These are phyloP conservation scores for Gracilaria domingensis DNA, from an alignment of 23 red algal genomes.

Conservation along the genomic window DNA sequence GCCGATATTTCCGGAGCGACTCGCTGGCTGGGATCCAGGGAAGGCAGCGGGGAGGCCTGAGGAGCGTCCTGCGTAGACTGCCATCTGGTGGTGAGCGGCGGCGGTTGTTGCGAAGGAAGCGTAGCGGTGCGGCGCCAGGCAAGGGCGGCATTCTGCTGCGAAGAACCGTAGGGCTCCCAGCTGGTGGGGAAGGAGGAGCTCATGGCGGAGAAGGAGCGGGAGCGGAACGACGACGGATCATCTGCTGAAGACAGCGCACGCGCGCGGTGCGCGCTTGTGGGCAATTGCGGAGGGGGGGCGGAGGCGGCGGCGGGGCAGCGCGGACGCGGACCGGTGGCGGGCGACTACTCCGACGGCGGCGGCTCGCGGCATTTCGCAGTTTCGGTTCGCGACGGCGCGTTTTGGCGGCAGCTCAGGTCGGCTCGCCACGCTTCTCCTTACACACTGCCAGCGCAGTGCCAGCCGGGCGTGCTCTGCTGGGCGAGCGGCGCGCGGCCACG, in stretches of 20 bases:
- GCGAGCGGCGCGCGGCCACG: no score
- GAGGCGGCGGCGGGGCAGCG: not conserved
- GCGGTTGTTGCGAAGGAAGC: constrained; percentile 11
- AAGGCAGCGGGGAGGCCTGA: constrained; percentile 15
- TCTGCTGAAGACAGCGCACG: not conserved
- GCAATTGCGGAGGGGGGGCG: not conserved
- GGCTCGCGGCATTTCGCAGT: not conserved
- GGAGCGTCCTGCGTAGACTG: not conserved
- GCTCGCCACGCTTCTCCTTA: not conserved
- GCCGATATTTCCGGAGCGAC: not conserved
- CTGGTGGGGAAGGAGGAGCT: constrained; percentile 59
- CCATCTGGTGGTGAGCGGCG: not conserved
- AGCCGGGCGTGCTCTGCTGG: no score
- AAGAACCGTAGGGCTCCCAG: constrained; percentile 57
- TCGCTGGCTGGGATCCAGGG: not conserved
- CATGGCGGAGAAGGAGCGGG: not conserved
- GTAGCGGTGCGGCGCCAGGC: constrained; percentile 49
- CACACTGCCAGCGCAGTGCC: not conserved
- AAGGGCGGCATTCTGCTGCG: constrained; percentile 41
- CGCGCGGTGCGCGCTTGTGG: constrained; percentile 2
- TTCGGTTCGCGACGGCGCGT: not conserved
- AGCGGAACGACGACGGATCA: not conserved
- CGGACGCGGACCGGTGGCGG: not conserved
- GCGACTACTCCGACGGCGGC: not conserved
- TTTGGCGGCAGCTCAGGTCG: not conserved